Evolutionary conservation across 2,329 filamentous ascomycete genomes (phyloP).

Genomic region (Alternaria infectoria): DNA sequence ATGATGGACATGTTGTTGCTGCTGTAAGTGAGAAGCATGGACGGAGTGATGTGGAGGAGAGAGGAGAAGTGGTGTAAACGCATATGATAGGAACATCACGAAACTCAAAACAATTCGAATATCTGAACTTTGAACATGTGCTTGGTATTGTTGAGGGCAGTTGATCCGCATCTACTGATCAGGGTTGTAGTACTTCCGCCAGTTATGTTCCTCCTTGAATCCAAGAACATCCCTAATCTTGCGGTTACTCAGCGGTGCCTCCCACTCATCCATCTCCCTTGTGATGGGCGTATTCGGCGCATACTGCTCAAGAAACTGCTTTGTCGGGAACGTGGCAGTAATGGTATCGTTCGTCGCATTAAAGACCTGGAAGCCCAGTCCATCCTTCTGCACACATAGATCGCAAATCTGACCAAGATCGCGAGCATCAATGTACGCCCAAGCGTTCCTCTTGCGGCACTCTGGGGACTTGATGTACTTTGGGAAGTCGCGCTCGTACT

Average conservation of each 20-base stretch:
- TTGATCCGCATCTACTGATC: conserved; percentile 6
- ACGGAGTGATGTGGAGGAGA: not conserved
- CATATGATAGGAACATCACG: not conserved
- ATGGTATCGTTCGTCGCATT: conserved; percentile 70
- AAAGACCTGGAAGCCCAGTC: conserved; percentile 68
- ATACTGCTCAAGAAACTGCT: conserved; percentile 58
- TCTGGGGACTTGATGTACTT: conserved; percentile 59
- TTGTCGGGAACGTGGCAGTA: conserved; percentile 60
- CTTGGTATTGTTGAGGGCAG: no score
- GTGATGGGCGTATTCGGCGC: conserved; percentile 60
- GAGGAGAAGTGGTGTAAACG: not conserved
- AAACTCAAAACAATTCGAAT: not conserved
- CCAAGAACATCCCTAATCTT: conserved; percentile 66
- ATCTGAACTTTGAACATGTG: not conserved
- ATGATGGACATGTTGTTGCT: conserved; percentile 7
- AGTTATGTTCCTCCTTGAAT: conserved; percentile 65
- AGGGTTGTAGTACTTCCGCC: conserved; percentile 58
- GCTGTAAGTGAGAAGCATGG: not conserved
- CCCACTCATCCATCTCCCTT: conserved; percentile 63
- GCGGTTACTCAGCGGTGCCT: conserved; percentile 66
- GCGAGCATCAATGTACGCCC: conserved; percentile 68
- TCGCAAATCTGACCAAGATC: conserved; percentile 69
- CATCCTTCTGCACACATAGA: conserved; percentile 59
- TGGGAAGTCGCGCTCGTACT: conserved; percentile 63
- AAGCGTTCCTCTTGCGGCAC: conserved; percentile 63